Conservation (phyloP, 805 yeast genomes). For the Candida broadrunensis region DNA sequence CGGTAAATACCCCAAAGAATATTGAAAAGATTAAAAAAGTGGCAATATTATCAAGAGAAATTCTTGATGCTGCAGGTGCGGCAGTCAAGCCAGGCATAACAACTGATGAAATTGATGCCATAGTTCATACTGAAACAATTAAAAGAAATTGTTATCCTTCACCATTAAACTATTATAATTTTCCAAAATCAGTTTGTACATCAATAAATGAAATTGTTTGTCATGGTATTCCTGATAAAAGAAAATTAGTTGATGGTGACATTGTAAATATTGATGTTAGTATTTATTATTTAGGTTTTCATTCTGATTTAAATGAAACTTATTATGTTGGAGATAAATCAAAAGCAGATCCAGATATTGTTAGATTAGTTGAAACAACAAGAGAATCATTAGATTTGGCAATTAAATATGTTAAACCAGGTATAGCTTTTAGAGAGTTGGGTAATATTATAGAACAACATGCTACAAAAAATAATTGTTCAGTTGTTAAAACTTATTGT, state of each 20-base stretch:
- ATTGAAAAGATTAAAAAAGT: slow-evolving; percentile 73
- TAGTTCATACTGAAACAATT: slow-evolving; percentile 84
- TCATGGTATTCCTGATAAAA: slow-evolving; percentile 95
- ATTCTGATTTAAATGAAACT: slow-evolving; percentile 94
- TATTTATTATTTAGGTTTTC: slow-evolving; percentile 81
- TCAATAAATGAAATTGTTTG: slow-evolving; percentile 94
- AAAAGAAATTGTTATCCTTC: slow-evolving; percentile 92
- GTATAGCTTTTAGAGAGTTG: slow-evolving; percentile 77
- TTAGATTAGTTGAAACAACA: slow-evolving; percentile 82
- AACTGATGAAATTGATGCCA: slow-evolving; percentile 84
- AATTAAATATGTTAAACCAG: slow-evolving; percentile 85
- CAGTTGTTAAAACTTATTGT: slow-evolving; percentile 86
- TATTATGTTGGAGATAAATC: slow-evolving; percentile 94
- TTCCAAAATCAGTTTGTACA: slow-evolving; percentile 89
- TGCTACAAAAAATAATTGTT: slow-evolving; percentile 72
- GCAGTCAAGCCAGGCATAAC: slow-evolving; percentile 84
- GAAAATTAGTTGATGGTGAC: slow-evolving; percentile 88
- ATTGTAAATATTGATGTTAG: slow-evolving; percentile 90
- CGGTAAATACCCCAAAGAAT: slow-evolving; percentile 61
- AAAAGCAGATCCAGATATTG: slow-evolving; percentile 71
- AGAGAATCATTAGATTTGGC: slow-evolving; percentile 86
- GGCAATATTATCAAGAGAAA: slow-evolving; percentile 77
- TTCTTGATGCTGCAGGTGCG: slow-evolving; percentile 85
- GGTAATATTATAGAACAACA: slow-evolving; percentile 88
- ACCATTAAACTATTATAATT: slow-evolving; percentile 90